These are phyloP conservation scores for Trichoderma sp. DNA, from an alignment of 2,329 filamentous ascomycete species.

Conservation along the genomic window DNA sequence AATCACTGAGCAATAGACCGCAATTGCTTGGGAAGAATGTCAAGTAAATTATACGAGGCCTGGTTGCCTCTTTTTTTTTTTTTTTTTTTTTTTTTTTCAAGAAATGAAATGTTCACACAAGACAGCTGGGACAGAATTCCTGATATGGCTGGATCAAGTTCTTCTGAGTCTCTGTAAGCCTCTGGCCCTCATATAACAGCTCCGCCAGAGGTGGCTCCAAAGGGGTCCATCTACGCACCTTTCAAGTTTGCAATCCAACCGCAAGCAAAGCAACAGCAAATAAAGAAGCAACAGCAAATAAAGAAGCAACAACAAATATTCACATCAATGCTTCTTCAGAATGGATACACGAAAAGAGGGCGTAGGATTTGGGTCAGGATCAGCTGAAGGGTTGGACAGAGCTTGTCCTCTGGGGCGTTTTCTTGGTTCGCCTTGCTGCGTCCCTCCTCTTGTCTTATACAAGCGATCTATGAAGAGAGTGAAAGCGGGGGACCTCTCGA, in stretches of 20 bases:
- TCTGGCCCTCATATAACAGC: neutral
- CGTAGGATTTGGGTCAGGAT: neutral
- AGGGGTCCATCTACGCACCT: neutral
- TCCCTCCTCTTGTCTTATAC: neutral
- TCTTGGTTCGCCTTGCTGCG: neutral
- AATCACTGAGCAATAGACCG: neutral
- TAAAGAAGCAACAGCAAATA: neutral
- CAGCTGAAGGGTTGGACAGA: neutral
- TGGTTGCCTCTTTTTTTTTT: too few species aligned
- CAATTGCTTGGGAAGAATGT: neutral
- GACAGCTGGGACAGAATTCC: neutral
- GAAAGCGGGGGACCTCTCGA: neutral
- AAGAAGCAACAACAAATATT: neutral
- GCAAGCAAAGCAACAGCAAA: neutral
- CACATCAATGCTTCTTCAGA: neutral
- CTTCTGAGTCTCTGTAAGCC: neutral
- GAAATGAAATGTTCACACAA: neutral
- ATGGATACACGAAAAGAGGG: neutral
- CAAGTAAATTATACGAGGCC: neutral
- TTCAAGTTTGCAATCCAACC: neutral
- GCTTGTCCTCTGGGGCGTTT: neutral
- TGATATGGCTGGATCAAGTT: neutral
- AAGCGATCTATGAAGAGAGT: neutral
- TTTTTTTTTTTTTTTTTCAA: neutral
- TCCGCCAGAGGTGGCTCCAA: neutral